Evolutionary conservation across 176 grass and related monocot genomes (phyloP).

Genomic region (Saccharum spontaneum): DNA sequence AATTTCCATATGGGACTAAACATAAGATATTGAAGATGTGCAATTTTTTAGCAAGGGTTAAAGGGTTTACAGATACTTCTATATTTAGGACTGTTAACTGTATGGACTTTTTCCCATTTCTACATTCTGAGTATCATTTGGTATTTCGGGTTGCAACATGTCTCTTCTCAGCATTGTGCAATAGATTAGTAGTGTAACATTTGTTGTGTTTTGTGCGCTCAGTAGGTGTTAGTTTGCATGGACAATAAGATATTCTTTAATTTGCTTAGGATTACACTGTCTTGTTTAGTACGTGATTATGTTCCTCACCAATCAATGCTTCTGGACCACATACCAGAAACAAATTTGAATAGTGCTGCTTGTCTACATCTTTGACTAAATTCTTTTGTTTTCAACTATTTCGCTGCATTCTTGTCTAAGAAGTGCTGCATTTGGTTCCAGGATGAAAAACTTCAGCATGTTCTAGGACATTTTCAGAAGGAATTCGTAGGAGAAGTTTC

Average conservation of each 20-base stretch:
- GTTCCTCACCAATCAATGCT: neutral
- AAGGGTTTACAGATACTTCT: neutral
- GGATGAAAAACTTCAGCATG: constrained; percentile 71
- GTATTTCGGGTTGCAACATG: neutral
- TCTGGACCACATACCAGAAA: neutral
- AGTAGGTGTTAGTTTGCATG: neutral
- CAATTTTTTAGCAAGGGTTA: neutral
- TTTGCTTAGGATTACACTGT: neutral
- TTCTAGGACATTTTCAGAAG: constrained; percentile 71
- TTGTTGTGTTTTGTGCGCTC: neutral
- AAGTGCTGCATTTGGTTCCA: constrained; percentile 27
- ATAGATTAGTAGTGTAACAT: neutral
- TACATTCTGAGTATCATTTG: neutral
- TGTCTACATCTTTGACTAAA: neutral
- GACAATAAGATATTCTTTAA: neutral
- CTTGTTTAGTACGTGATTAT: neutral
- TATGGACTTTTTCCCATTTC: neutral
- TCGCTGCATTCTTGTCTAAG: neutral
- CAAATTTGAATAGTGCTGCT: neutral
- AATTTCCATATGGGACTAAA: neutral
- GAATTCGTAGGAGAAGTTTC: constrained; percentile 74
- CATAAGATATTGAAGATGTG: neutral
- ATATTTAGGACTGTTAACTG: neutral
- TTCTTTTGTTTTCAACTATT: neutral
- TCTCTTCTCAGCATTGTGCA: neutral